Evolutionary conservation across 345 rosid species (phyloP), one percentile per base, ranked within the genome.

Genomic region (Geranium rotundifolium): DNA sequence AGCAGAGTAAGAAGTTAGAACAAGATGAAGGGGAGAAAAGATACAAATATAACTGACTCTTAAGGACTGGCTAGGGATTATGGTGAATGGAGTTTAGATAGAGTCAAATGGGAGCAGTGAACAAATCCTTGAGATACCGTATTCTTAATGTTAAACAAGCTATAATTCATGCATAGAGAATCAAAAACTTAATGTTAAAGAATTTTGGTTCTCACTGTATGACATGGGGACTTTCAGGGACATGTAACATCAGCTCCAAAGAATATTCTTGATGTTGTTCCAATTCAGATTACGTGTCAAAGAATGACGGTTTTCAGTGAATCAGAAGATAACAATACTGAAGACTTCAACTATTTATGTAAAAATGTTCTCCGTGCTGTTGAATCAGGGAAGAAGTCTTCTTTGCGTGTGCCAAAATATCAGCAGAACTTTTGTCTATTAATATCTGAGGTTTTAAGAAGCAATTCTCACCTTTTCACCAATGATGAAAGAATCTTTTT

Each of bases 371-470:
- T 91, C 71, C 73, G 63, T 63, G 88, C 75, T 68, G 88, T 72
- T 64, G 81, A 78, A 20, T 75, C 80, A 69, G 68, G 68, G 19
- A 81, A 79, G 70, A 71, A 75, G 34, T 66, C 57, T 66, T 81
- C 84, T 9, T 82, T 84, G 55, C 70, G 65, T 62, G 61, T 62
- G 54, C 56, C 79, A 59, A 87, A 81, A 75, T 89, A 92, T 71
- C 98, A 83, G 67, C 69, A 76, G 31, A 92, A 89, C 73, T 92
- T 92, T 64, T 75, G 76, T 57, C 57, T 92, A 61, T 69, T 89
- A 68, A 56, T 87, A 64, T 73, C 76, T 68, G 97, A 92, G 71
- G 91, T 87, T 66, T 76, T 92, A 31, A 70, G 63, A 67, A 75
- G 81, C 60, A 81, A 79, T 57, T 67, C 74, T 65, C 82, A 85